phyloP scores from a whole-genome alignment of 192 early-diverging fungal genomes.

The Chytriomyces hyalinus region DNA sequence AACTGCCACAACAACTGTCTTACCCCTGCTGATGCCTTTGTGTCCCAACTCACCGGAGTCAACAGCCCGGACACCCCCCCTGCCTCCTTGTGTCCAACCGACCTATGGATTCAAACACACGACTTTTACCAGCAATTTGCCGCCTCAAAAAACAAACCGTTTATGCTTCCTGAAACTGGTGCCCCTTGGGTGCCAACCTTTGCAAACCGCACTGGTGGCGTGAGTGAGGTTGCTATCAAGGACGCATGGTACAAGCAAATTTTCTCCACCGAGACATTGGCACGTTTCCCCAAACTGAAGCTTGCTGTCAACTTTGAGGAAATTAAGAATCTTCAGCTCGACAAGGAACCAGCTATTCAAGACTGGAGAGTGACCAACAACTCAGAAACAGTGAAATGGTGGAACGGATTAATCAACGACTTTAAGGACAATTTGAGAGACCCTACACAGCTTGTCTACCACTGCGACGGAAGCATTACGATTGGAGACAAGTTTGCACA shows the following conservation, averaged over 20 bases:
- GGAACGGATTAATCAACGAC: background rate
- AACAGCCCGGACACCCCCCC: constrained; percentile 2
- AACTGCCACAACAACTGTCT: constrained; percentile 16
- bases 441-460: constrained; percentile 11
- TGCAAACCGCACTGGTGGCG: constrained; percentile 5
- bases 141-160: constrained; percentile 43
- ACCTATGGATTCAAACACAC: constrained; percentile 24
- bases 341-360: background rate
- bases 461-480: constrained; percentile 11
- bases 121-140: constrained; percentile 54
- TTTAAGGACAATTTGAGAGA: background rate
- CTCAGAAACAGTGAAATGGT: background rate
- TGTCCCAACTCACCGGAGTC: constrained; percentile 13
- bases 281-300: background rate
- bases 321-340: background rate
- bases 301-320: constrained; percentile 16
- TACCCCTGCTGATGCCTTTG: constrained; percentile 14
- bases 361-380: constrained; percentile 14
- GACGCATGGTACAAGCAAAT: constrained; percentile 10
- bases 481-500: background rate
- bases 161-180: constrained; percentile 51
- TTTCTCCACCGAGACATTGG: background rate
- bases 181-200: constrained; percentile 28
- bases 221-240: background rate
- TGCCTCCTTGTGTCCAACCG: background rate